Percentiles rank a stretch among this genome's conserved stretches.
Evolutionary conservation across 2,329 filamentous ascomycete genomes (phyloP).

Genomic region (Neonectria faginata): DNA sequence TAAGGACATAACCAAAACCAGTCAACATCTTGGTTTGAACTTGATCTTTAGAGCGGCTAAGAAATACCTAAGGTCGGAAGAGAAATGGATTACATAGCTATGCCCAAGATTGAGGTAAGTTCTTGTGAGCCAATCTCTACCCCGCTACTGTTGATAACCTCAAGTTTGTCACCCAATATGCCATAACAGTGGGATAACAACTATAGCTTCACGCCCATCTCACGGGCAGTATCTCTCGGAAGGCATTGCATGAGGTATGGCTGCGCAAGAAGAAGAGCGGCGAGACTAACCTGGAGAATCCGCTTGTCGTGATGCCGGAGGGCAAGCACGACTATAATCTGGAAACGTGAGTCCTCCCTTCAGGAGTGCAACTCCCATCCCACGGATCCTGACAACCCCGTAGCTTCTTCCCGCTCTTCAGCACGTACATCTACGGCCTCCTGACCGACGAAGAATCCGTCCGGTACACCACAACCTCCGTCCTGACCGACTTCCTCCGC

Average conservation of each 20-base stretch:
- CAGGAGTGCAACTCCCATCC: not conserved
- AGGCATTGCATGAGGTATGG: conserved; percentile 82
- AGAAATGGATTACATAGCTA: conserved; percentile 58
- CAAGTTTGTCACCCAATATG: too few relatives aligned
- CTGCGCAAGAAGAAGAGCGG: conserved; percentile 65
- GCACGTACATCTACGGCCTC: conserved; percentile 82
- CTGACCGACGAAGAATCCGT: conserved; percentile 72
- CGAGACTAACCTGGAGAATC: conserved; percentile 72
- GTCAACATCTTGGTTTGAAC: not conserved
- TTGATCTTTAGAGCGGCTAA: not conserved
- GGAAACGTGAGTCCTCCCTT: conserved; percentile 65
- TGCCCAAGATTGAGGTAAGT: conserved; percentile 68
- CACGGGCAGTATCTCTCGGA: conserved; percentile 79
- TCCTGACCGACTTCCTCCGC: conserved; percentile 72
- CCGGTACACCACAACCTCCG: conserved; percentile 70
- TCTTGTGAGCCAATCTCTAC: too few relatives aligned
- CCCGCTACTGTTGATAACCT: not conserved
- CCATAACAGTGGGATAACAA: not conserved
- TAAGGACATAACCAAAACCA: not conserved
- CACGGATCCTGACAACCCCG: not conserved
- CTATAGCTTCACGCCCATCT: conserved; percentile 81
- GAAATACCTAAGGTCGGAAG: not conserved
- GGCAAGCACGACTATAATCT: conserved; percentile 80
- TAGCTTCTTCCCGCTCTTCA: conserved; percentile 84
- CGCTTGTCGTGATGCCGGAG: conserved; percentile 74